Conservation (phyloP, 352 stramenopile genomes). For the Globisporangium rhizosaccharum region DNA sequence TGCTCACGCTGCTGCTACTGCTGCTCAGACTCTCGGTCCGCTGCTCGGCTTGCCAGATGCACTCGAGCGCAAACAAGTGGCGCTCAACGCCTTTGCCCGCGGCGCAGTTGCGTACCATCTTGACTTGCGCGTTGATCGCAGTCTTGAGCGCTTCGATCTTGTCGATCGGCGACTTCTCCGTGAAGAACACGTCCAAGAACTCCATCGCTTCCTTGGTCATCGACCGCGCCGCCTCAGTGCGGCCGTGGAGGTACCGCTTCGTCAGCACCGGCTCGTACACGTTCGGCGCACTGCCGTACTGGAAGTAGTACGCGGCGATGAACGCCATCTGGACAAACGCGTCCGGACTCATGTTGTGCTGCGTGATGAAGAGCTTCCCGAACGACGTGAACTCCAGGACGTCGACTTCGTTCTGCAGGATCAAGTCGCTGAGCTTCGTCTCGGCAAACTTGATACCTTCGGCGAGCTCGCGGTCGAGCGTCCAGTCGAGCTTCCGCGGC, state of each 20-base stretch:
- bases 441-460: constrained; percentile 92
- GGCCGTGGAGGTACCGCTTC: constrained; percentile 92
- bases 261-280: constrained; percentile 95
- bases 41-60: constrained; percentile 68
- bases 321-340: constrained; percentile 96
- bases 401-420: constrained; percentile 91
- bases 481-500: constrained; percentile 91
- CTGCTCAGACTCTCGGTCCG: constrained; percentile 17
- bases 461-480: constrained; percentile 70
- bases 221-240: constrained; percentile 92
- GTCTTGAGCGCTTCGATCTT: constrained; percentile 86
- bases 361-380: constrained; percentile 88
- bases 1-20: neutral
- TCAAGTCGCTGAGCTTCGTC: constrained; percentile 91
- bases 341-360: constrained; percentile 91
- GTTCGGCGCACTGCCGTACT: constrained; percentile 87
- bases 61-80: constrained; percentile 93
- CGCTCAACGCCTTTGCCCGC: constrained; percentile 90
- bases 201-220: constrained; percentile 87
- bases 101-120: constrained; percentile 85
- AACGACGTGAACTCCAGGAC: constrained; percentile 93
- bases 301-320: constrained; percentile 91
- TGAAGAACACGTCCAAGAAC: constrained; percentile 89
- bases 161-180: constrained; percentile 71
- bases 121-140: constrained; percentile 86